Evolutionary conservation across 768 basidiomycete species (phyloP), one percentile per base, ranked within the genome.

Genomic region (Auriscalpium vulgare): DNA sequence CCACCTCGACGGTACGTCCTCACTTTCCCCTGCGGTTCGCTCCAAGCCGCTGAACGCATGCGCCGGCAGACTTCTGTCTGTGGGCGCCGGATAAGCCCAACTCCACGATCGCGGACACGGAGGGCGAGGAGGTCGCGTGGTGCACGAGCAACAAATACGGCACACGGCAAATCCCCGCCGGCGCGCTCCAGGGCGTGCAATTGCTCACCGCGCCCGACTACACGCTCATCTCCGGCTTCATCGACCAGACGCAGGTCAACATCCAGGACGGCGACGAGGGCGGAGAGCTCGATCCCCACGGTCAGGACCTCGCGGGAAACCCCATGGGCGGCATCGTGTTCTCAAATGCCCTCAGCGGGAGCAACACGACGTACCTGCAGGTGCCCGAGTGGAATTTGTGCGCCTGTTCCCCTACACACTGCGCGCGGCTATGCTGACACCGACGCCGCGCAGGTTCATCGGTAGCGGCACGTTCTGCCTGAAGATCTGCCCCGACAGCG

Each of bases 251-350:
- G 3, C 58, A 65, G 47, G 68, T 92, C 59, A 75, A 86, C 69
- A 59, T 91, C 17, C 55, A 66, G 10, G 11, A 67, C 0, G 67
- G 55, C 11, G 90, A 92, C 62, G 78, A 63, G 36, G 90, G 91
- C 60, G 90, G 89, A 56, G 89, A 91, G 69, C 76, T 89, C 51
- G 85, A 90, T 67, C 81, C 86, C 14, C 83, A 85, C 59, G 87
- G 88, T 56, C 85, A 86, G 58, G 87, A 89, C 66, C 62, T 70
- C 55, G 80, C 79, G 51, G 91, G 90, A n/a, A 93, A 91, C 72
- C 87, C 87, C 4, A 73, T 88, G 23, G 89, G 89, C 59, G 86
- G 81, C 50, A 67, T 90, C 34, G 56, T 88, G 45, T 91, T 78
- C 73, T 81, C 87, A 0, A 83, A 72, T 57, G 77, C 71, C 11